Conservation (phyloP, 2,329 filamentous ascomycete genomes). For the Graphiopsis chlorocephala region DNA sequence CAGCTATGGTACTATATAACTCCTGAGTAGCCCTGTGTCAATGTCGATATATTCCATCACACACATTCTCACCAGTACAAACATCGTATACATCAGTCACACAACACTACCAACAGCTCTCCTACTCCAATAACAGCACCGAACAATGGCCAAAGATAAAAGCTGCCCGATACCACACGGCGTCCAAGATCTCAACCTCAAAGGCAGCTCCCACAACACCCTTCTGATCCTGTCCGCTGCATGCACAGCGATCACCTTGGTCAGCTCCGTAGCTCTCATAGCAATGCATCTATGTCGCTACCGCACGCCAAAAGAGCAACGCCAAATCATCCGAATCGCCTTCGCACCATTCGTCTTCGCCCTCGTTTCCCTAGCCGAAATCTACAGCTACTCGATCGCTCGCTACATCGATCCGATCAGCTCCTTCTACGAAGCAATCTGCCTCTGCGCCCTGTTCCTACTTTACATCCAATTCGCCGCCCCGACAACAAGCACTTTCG, state of each 20-base stretch:
- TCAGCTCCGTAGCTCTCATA: conserved; percentile 24
- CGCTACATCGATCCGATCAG: conserved; percentile 30
- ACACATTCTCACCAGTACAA: not conserved
- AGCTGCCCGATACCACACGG: conserved; percentile 29
- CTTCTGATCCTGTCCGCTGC: conserved; percentile 22
- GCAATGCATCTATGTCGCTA: conserved; percentile 29
- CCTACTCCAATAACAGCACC: not conserved
- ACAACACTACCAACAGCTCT: not conserved
- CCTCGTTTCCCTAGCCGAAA: conserved; percentile 24
- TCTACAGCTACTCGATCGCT: conserved; percentile 27
- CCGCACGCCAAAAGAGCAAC: conserved; percentile 30
- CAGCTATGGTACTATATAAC: not conserved
- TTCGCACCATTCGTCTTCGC: conserved; percentile 27
- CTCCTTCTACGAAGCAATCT: conserved; percentile 32
- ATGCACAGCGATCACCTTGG: conserved; percentile 21
- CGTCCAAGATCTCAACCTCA: conserved; percentile 38
- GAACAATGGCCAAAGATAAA: conserved; percentile 13
- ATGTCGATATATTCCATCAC: not conserved
- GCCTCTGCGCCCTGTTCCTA: conserved; percentile 28
- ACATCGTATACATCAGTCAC: not conserved
- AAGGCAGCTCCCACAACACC: conserved; percentile 21
- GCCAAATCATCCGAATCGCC: conserved; percentile 31
- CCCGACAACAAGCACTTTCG: conserved; percentile 22
- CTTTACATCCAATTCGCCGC: conserved; percentile 29
- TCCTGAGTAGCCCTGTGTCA: not conserved